A percentile compares a stretch with the other conserved stretches of the same genome.
Conservation (phyloP, 805 yeast genomes). For the Kluyveromyces siamensis region DNA sequence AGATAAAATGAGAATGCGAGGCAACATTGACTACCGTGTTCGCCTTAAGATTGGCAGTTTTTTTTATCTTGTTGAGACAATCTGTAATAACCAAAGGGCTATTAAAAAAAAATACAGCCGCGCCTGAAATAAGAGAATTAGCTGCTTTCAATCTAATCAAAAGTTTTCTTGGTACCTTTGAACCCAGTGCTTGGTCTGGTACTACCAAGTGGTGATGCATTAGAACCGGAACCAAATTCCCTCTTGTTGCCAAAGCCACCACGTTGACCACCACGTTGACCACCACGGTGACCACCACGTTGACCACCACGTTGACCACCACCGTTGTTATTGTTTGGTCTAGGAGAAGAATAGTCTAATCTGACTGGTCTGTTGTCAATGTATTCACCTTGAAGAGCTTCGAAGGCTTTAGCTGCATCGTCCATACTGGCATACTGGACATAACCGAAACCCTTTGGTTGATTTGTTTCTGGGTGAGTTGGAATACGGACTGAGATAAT, state of each 20-base stretch:
- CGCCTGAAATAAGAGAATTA: not conserved
- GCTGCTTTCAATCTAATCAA: conserved; percentile 41
- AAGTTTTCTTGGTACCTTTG: conserved; percentile 78
- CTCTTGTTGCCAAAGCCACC: conserved; percentile 25
- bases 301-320: conserved; percentile 33
- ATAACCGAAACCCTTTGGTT: conserved; percentile 98
- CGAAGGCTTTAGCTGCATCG: conserved; percentile 83
- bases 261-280: conserved; percentile 33
- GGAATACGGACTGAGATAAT: conserved; percentile 90
- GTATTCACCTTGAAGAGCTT: conserved; percentile 80
- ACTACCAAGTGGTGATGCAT: conserved; percentile 46
- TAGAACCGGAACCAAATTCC: conserved; percentile 48
- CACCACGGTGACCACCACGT: conserved; percentile 37
- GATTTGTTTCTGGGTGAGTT: conserved; percentile 97
- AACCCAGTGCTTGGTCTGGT: conserved; percentile 45
- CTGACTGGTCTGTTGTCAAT: conserved; percentile 90
- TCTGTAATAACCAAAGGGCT: not conserved
- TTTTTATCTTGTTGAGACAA: not conserved
- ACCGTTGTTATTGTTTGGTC: conserved; percentile 42
- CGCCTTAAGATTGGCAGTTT: not conserved
- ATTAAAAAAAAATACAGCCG: not conserved
- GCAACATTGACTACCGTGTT: not conserved
- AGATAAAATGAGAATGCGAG: not conserved
- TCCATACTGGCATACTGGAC: conserved; percentile 84
- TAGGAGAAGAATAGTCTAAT: conserved; percentile 91